Evolutionary conservation across 495 filamentous ascomycete genomes (phyloP), one percentile per base, ranked within the genome.

Genomic region (Apiosordaria backusii): DNA sequence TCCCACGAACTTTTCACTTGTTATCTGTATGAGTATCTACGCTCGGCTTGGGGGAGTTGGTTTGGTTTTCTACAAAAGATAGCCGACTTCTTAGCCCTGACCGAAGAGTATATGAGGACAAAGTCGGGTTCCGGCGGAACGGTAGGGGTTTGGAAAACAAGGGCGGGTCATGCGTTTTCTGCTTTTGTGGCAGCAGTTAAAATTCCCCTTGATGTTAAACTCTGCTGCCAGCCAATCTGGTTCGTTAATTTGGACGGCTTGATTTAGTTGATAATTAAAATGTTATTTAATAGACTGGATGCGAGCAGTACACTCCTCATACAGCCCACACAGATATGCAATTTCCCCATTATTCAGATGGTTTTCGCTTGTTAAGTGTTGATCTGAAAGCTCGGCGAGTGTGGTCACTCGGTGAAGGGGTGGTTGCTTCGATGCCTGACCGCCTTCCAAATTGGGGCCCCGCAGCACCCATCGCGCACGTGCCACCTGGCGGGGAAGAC

Each of bases 21-120:
- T 24, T 50, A 64, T 61, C 26, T 66, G 61, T 69, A 66, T 69
- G 66, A 69, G 61, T 69, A 69, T 64, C 35, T 50, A 60, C 52
- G 21, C 52, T 19, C 22, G 52, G n/a, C 10, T 23, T 15, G 52
- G 52, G 18, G n/a, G 52, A 55, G 52, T 55, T 19, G 4, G n/a
- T 55, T 55, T 55, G n/a, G n/a, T 55, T 15, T 23, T 55, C 52
- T 55, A n/a, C 57, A 54, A 40, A 35, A 15, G 50, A 21, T 26
- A 57, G 27, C 63, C 21, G 50, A 54, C 9, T 5, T 22, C 61
- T 57, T n/a, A 29, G 50, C 55, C 27, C 19, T 18, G 15, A 24
- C 25, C 18, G 18, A 29, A 19, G 22, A 29, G 25, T 61, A 61
- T 27, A 61, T 61, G 59, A 61, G 59, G 59, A 19, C 26, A 50